Percentiles rank a stretch among this genome's conserved stretches.
Evolutionary conservation across 2,329 filamentous ascomycete genomes (phyloP).

Genomic region (Epichloe baconii): DNA sequence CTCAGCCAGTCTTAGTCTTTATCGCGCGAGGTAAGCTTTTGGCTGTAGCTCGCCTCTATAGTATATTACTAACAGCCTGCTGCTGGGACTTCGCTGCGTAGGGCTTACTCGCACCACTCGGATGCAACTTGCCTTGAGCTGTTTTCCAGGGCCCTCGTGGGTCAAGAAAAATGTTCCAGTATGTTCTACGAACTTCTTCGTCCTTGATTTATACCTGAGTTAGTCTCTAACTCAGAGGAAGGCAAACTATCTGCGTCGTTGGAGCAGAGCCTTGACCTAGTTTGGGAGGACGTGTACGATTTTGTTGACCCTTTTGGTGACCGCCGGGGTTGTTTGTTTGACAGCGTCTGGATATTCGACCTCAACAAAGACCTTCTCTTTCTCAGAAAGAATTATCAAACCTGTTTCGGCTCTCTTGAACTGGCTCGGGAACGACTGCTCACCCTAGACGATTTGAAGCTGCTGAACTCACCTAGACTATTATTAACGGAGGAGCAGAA

Average conservation of each 20-base stretch:
- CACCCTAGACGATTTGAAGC: constrained; percentile 8
- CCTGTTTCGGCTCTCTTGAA: not conserved
- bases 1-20: constrained; percentile 6
- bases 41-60: not conserved
- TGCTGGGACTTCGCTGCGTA: constrained; percentile 5
- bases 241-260: not conserved
- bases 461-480: not conserved
- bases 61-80: constrained; percentile 6
- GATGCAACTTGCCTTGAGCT: constrained; percentile 7
- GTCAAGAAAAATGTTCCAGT: constrained; percentile 7
- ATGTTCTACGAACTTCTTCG: constrained; percentile 2
- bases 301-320: constrained; percentile 12
- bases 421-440: constrained; percentile 6
- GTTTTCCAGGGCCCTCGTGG: constrained; percentile 4
- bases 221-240: not conserved
- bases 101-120: constrained; percentile 3
- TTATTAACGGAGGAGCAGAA: not conserved
- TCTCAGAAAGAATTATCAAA: constrained; percentile 8
- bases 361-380: constrained; percentile 7
- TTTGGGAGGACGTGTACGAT: constrained; percentile 10
- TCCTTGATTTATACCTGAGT: not conserved
- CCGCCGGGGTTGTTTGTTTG: constrained; percentile 6
- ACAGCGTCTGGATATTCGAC: constrained; percentile 12
- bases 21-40: constrained; percentile 7
- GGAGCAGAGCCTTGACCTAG: constrained; percentile 3